Evolutionary conservation across 78 protist genomes (phyloP), one percentile per base, ranked within the genome.

Genomic region (Dictyostelium firmibasis): DNA sequence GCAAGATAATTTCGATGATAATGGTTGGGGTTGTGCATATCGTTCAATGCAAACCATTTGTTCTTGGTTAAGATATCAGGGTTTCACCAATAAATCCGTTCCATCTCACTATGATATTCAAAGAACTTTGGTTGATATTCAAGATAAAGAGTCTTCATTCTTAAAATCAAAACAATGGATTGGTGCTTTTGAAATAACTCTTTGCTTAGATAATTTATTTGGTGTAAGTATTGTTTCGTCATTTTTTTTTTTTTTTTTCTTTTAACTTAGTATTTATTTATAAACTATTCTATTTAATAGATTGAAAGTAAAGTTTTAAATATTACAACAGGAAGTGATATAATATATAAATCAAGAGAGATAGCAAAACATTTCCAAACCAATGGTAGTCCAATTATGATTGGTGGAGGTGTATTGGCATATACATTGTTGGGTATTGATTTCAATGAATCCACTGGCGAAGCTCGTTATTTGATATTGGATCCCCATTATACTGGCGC

Each of bases 11-110:
- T 83, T 95, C 8, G 84, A 95, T 77, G 98, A 97, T 76, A 62
- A 89, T 36, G 99, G 99, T 20, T 98, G 99, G 99, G 99, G 99
- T 60, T 98, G 99, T 78, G 99, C 99, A 8, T 98, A 98, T 67
- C 72, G 99, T 43, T 95, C 97, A 27, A 94, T 98, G 92, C 97
- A 95, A 93, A 96, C 99, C 4, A 78, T 98, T 31, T 57, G 92
- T 50, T 93, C 97, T 23, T 97, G 97, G 97, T 78, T 95, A 36
- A 36, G 31, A 35, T 69, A 69, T 50, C 92, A 93, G 47, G 38
- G 82, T 8, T 53, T 75, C 20, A 92, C 98, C 9, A 11, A 60
- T 1, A 38, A 4, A 18, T 4, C 35, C 4, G 88, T 96, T 29
- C 98, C 98, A 50, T 44, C 96, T 25, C 98, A 93, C 41, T 31